A percentile compares a stretch with the other conserved stretches of the same genome.
phyloP scores from a whole-genome alignment of 768 basidiomycete species.

The Mycena rebaudengoi region DNA sequence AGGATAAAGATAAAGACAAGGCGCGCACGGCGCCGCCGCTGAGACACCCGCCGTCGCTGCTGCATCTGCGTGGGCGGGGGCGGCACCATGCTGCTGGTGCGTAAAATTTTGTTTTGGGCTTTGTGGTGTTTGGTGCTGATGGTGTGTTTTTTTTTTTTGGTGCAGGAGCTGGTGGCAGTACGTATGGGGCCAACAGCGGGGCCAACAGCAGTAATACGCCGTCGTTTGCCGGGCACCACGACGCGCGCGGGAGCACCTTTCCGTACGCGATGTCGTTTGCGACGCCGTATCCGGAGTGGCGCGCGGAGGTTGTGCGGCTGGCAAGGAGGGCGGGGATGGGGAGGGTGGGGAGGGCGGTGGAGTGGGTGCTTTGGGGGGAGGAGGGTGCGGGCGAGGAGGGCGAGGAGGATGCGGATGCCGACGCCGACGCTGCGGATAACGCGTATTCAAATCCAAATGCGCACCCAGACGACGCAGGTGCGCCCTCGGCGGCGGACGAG shows the following conservation, averaged over 20 bases:
- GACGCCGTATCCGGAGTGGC: slow-evolving; percentile 76
- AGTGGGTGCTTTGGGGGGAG: slow-evolving; percentile 49
- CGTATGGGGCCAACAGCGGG: no score
- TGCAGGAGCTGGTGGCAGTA: no score
- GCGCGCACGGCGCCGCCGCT: slow-evolving; percentile 14
- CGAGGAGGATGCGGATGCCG: not conserved
- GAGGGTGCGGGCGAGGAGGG: slow-evolving; percentile 7
- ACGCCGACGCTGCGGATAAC: not conserved
- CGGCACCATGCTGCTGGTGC: no score
- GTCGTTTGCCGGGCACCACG: no score
- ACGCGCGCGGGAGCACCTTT: slow-evolving; percentile 12
- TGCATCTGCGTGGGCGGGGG: no score
- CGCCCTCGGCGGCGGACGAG: slow-evolving; percentile 27
- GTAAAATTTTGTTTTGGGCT: no score
- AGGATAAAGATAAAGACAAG: no score
- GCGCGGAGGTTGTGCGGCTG: slow-evolving; percentile 54
- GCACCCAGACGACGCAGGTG: no score
- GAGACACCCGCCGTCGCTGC: slow-evolving; percentile 23
- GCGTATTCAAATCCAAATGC: no score
- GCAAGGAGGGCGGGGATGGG: slow-evolving; percentile 69
- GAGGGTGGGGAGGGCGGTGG: slow-evolving; percentile 62
- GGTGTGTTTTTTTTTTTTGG: no score
- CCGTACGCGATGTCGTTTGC: slow-evolving; percentile 61
- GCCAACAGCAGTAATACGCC: no score
- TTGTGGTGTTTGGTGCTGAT: no score